Base-by-base conservation (phyloP, 352 stramenopile genomes). In the Globisporangium alternatum region DNA sequence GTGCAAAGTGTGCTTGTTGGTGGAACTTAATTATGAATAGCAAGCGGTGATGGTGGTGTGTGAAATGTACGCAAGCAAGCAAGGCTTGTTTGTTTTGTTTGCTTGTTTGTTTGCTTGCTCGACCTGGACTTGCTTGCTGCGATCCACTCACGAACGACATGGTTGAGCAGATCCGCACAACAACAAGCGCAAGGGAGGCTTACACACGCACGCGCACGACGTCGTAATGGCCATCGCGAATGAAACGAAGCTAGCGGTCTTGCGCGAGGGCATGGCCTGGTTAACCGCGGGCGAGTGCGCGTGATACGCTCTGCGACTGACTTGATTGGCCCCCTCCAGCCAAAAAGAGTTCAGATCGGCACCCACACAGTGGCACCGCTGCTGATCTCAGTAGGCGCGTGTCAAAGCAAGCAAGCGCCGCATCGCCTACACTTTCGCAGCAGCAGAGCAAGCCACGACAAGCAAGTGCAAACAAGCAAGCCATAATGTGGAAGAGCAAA, bases 341-440 rank as follows among this genome's bases (percentile, higher is more conserved):
- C 45, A 25, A 17, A 25, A 30, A 52, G 45, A 52, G 45, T 52
- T 52, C 45, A 30, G 45, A 30, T 52, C 45, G 45, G 45, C 45
- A 51, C 44, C 44, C 19, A 30, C 44, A 28, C n/a, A 25, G 45
- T 30, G 19, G 5, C 41, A n/a, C 21, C n/a, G 5, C 19, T 52
- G 45, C 45, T 13, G 19, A 19, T 30, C 45, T 52, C 21, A 30
- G 9, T 2, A 13, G 35, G 35, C 3, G 45, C 45, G n/a, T 52
- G n/a, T 28, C 19, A 48, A 48, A 48, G 41, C 41, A 47, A 44
- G 43, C 19, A 1, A 45, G 39, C 39, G 15, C 9, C 35, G 35
- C 35, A 15, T 41, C 35, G 15, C 6, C 39, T n/a, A n/a, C 15
- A 15, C 39, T n/a, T n/a, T 22, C 5, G 8, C 17, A n/a, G 3